Conservation (phyloP, 2,329 filamentous ascomycete genomes). For the Byssothecium circinans region DNA sequence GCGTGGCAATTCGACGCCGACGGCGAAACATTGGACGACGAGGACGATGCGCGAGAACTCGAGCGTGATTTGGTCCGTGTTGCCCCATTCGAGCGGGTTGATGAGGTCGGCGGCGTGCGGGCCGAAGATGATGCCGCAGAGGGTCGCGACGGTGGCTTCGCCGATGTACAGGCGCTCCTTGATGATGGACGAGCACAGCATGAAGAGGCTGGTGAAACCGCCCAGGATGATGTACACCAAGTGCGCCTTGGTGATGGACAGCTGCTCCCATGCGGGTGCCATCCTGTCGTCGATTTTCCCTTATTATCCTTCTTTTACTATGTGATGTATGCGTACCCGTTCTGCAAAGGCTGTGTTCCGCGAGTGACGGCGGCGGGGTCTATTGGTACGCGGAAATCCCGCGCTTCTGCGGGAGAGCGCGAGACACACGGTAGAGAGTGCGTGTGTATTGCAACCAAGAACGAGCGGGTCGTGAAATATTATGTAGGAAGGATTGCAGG, state of each 20-base stretch:
- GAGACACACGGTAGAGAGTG: background rate
- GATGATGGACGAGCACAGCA: slow-evolving; percentile 96
- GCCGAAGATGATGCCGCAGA: slow-evolving; percentile 87
- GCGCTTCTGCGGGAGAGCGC: too few relatives aligned
- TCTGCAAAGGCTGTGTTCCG: too few relatives aligned
- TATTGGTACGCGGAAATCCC: too few relatives aligned
- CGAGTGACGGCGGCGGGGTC: too few relatives aligned
- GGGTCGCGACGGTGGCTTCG: slow-evolving; percentile 90
- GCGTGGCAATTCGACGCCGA: slow-evolving; percentile 86
- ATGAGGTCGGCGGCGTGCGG: slow-evolving; percentile 82
- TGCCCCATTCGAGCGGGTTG: slow-evolving; percentile 74
- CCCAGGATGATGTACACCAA: slow-evolving; percentile 98
- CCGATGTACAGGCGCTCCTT: slow-evolving; percentile 99
- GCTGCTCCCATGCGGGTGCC: slow-evolving; percentile 69
- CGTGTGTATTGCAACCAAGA: slow-evolving; percentile 8
- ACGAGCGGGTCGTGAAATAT: slow-evolving; percentile 7
- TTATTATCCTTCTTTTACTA: background rate
- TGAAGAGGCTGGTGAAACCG: slow-evolving; percentile 96
- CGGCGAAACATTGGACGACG: slow-evolving; percentile 89
- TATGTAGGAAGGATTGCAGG: slow-evolving; percentile 31
- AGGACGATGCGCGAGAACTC: slow-evolving; percentile 88
- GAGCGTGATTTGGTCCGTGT: slow-evolving; percentile 80
- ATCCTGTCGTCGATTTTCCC: slow-evolving; percentile 54
- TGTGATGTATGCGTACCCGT: background rate
- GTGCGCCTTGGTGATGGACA: slow-evolving; percentile 89